phyloP scores from a whole-genome alignment of 768 basidiomycete genomes.

The Pisolithus tinctorius region DNA sequence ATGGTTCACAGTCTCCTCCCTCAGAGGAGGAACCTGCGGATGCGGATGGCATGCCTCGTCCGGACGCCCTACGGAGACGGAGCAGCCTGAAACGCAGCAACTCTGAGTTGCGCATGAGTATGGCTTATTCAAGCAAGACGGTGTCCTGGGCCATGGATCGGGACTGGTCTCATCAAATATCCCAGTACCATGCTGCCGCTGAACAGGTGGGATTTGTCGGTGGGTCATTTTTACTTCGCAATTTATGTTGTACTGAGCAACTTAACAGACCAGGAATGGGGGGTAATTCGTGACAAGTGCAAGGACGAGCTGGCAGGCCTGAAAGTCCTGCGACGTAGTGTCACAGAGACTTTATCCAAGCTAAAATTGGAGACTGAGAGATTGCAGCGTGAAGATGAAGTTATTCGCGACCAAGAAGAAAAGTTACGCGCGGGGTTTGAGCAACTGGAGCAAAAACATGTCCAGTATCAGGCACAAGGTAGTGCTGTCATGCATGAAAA shows the following conservation, averaged over 20 bases:
- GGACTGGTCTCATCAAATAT: slow-evolving; percentile 51
- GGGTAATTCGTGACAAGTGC: slow-evolving; percentile 48
- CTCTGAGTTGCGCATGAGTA: slow-evolving; percentile 38
- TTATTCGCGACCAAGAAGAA: slow-evolving; percentile 35
- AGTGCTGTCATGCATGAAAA: slow-evolving; percentile 1
- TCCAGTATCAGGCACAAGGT: slow-evolving; percentile 37
- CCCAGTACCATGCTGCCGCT: slow-evolving; percentile 37
- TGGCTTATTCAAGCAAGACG: slow-evolving; percentile 50
- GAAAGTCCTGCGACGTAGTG: slow-evolving; percentile 48
- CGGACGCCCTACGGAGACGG: slow-evolving; percentile 39
- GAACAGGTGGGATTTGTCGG: slow-evolving; percentile 36
- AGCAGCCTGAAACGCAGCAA: slow-evolving; percentile 61
- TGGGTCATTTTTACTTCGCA: slow-evolving; percentile 13
- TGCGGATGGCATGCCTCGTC: slow-evolving; percentile 24
- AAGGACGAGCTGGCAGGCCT: slow-evolving; percentile 58
- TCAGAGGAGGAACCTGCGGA: slow-evolving; percentile 30
- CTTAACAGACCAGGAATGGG: slow-evolving; percentile 51
- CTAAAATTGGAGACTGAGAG: slow-evolving; percentile 35
- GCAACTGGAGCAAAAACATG: slow-evolving; percentile 35
- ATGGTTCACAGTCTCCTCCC: slow-evolving; percentile 20
- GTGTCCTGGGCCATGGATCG: slow-evolving; percentile 74
- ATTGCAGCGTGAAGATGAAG: slow-evolving; percentile 34
- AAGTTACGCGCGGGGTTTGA: slow-evolving; percentile 33
- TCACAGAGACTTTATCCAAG: slow-evolving; percentile 34
- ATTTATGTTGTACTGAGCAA: neutral